Evolutionary conservation across 805 yeast genomes (phyloP), one percentile per base, ranked within the genome.

Genomic region (Wickerhamiella sergipiensis): DNA sequence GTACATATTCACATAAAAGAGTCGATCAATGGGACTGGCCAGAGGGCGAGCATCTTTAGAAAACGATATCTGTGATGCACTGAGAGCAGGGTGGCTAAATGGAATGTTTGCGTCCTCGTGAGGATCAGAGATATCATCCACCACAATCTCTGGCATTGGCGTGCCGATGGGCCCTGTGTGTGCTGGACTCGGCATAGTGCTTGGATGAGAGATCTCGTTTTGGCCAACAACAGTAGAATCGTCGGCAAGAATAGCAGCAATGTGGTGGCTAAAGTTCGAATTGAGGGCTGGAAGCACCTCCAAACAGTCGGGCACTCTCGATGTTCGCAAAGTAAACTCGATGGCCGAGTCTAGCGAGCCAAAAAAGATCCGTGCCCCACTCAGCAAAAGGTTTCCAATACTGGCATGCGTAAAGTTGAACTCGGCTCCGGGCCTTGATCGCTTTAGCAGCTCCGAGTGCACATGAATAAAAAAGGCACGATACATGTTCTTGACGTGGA

Each of bases 161-260:
- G n/a, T 40, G 15, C 24, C 15, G 4, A 36, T 6, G 9, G 40
- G 19, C 7, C 17, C 9, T 5, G 40, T 36, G 33, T 29, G 33
- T 9, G 33, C 33, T 12, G 33, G 33, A 12, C 33, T 29, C 2
- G 40, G 40, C 40, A 40, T 17, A 17, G 22, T 12, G 44, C 52
- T 12, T 1, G 97, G 97, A 66, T 89, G 97, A 1, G 95, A 86
- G 10, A 89, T 89, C 61, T 88, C 95, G 2, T 90, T 82, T 64
- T 89, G 97, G 12, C 97, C 97, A 0, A 89, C 83, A 36, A 89
- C 81, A 1, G 83, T 71, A 3, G 75, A 70, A 2, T 94, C 95
- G 64, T 85, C 77, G 33, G 69, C 68, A 44, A 89, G 69, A 26
- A 75, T 57, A 0, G 95, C 96, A 47, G 90, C 80, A 24, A 89